phyloP scores from a whole-genome alignment of 176 grass and related monocot species.

The Oropetium thomaeum region DNA sequence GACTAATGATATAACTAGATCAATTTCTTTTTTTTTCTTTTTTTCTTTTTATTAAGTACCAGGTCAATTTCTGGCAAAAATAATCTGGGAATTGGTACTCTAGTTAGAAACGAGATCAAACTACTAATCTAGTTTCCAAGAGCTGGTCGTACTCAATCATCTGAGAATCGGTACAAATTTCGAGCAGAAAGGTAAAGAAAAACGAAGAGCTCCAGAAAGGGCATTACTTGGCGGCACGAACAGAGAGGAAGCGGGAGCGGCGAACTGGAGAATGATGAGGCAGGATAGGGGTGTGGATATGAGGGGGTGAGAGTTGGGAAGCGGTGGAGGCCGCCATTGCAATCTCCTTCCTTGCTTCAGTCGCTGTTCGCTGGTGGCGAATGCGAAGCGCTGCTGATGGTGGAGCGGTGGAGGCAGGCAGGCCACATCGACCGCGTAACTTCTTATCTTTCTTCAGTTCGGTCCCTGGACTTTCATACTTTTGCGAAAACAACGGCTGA shows the following conservation, averaged over 20 bases:
- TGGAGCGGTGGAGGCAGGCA: slow-evolving; percentile 30
- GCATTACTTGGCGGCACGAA: slow-evolving; percentile 49
- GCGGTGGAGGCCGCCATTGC: slow-evolving; percentile 39
- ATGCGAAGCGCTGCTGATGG: slow-evolving; percentile 20
- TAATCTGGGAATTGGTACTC: no score
- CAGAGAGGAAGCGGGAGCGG: slow-evolving; percentile 21
- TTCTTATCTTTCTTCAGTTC: background rate
- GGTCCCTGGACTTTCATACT: background rate
- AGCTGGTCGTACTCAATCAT: background rate
- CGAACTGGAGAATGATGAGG: background rate
- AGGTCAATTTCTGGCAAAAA: no score
- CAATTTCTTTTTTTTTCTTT: no score
- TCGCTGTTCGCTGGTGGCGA: slow-evolving; percentile 20
- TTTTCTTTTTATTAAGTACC: no score
- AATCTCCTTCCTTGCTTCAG: slow-evolving; percentile 39
- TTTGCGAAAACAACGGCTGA: background rate
- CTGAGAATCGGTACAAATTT: background rate
- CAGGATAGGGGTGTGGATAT: background rate
- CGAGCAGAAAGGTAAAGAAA: background rate
- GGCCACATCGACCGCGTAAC: slow-evolving; percentile 25
- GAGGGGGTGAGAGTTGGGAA: slow-evolving; percentile 30
- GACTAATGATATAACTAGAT: background rate
- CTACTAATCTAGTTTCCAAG: background rate
- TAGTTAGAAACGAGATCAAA: background rate
- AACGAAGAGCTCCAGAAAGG: background rate